Evolutionary conservation across 2,329 filamentous ascomycete genomes (phyloP), one percentile per base, ranked within the genome.

Genomic region (Rhinocladiella mackenziei): DNA sequence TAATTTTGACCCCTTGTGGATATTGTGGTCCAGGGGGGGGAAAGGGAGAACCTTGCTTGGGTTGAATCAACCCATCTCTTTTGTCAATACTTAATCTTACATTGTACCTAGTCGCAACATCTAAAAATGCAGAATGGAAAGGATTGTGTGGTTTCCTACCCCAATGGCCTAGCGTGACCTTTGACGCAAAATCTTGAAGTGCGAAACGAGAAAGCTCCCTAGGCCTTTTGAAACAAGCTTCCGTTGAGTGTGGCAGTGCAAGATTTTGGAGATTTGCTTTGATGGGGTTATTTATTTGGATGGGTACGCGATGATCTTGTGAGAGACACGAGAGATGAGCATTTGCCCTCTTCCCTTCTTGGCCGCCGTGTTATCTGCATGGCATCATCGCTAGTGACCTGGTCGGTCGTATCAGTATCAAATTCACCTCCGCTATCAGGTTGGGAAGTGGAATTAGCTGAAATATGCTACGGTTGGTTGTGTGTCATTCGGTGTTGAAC

Each of bases 201-300:
- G 30, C 14, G 30, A 15, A 6, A 13, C 15, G 30, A 15, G 23
- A 8, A 11, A 17, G 5, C 13, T 6, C 15, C 5, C 4, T 17
- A 13, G 7, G 23, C n/a, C 26, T 30, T 35, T 23, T 43, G 48
- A 51, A 47, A 51, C 48, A 47, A 40, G 28, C 29, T 32, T 36
- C 22, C 20, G 31, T 17, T 29, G 23, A 41, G n/a, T 8, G 45
- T 44, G 43, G 48, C 43, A 44, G 43, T 47, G 48, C 43, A 47
- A 13, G 13, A 17, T 17, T 19, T 22, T 29, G 30, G 43, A 43
- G 41, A 45, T 45, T 48, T 39, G 37, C 31, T 37, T 41, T 31
- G 29, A 15, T 22, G 10, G 22, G 15, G 29, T 13, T 20, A 41
- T 20, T 37, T 15, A 23, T 13, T 14, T 11, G 35, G 39, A 30